phyloP scores from a whole-genome alignment of 1,284 basidiomycete species.

The Cryptococcus neoformans region DNA sequence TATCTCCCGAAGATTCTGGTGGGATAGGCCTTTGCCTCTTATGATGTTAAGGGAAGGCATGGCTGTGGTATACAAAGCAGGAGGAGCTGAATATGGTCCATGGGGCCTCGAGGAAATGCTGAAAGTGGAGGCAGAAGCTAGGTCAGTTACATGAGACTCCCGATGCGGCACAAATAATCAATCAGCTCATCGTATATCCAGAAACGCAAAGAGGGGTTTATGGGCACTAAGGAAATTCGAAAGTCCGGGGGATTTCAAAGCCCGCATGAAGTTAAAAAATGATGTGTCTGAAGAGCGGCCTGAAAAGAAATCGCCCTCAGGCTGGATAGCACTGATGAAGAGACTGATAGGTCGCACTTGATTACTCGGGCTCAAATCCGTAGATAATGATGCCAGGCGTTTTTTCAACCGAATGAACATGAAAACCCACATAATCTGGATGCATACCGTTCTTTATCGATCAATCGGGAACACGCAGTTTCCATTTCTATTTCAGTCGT shows the following conservation, averaged over 20 bases:
- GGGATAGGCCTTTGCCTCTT: conserved; percentile 60
- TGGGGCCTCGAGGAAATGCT: conserved; percentile 64
- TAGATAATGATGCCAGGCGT: too few relatives aligned
- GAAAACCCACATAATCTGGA: too few relatives aligned
- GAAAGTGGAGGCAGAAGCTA: conserved; percentile 61
- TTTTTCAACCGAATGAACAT: too few relatives aligned
- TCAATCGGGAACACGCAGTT: too few relatives aligned
- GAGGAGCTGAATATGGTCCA: conserved; percentile 72
- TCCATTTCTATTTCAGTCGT: too few relatives aligned
- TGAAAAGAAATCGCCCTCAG: neutral
- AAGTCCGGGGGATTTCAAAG: conserved; percentile 75
- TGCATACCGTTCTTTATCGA: too few relatives aligned
- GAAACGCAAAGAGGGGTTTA: conserved; percentile 59
- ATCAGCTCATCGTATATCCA: conserved; percentile 2
- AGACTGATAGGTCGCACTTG: too few relatives aligned
- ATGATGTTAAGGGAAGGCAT: conserved; percentile 76
- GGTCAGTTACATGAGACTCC: conserved; percentile 52
- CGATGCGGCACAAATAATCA: too few relatives aligned
- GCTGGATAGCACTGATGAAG: too few relatives aligned
- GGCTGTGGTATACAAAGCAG: conserved; percentile 69
- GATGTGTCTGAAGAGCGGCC: neutral
- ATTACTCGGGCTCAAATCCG: too few relatives aligned
- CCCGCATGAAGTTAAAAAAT: conserved; percentile 49
- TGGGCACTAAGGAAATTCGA: conserved; percentile 63
- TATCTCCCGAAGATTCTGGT: conserved; percentile 49